Conservation (phyloP, 2,329 filamentous ascomycete species). For the Phialocephala sp. region DNA sequence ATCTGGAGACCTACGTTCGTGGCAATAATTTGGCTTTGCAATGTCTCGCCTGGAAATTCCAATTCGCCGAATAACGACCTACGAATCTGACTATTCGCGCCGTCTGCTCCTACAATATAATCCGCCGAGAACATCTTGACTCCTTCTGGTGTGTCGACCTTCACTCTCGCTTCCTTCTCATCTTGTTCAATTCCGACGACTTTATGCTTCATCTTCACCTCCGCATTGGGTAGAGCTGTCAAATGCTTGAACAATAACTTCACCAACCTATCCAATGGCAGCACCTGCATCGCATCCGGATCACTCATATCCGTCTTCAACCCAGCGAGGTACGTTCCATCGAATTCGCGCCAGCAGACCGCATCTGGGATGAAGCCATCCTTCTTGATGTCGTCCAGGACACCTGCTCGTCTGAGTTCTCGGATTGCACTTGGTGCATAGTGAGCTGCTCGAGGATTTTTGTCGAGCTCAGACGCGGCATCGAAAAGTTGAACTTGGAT, state of each 20-base stretch:
- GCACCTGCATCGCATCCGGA: constrained; percentile 48
- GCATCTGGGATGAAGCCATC: constrained; percentile 49
- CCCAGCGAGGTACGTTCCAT: constrained; percentile 43
- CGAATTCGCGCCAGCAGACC: constrained; percentile 52
- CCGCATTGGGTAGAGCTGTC: constrained; percentile 40
- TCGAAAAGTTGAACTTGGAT: constrained; percentile 62
- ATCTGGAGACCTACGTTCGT: constrained; percentile 54
- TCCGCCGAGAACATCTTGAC: constrained; percentile 50
- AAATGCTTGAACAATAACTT: constrained; percentile 48
- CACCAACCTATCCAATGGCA: constrained; percentile 51
- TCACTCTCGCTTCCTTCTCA: constrained; percentile 52
- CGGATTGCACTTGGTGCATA: constrained; percentile 63
- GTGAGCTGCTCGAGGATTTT: constrained; percentile 65
- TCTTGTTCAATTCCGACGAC: constrained; percentile 56
- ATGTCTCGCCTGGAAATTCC: constrained; percentile 63
- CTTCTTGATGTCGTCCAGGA: constrained; percentile 55
- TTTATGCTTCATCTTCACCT: constrained; percentile 53
- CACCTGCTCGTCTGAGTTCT: constrained; percentile 62
- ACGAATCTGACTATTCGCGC: constrained; percentile 55
- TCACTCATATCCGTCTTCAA: constrained; percentile 20
- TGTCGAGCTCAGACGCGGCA: constrained; percentile 57
- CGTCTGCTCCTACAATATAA: constrained; percentile 63
- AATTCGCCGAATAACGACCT: constrained; percentile 55
- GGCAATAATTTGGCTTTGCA: constrained; percentile 64
- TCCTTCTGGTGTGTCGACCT: constrained; percentile 46